Conservation (phyloP, 2,329 filamentous ascomycete genomes). For the Achaetomium macrosporum region DNA sequence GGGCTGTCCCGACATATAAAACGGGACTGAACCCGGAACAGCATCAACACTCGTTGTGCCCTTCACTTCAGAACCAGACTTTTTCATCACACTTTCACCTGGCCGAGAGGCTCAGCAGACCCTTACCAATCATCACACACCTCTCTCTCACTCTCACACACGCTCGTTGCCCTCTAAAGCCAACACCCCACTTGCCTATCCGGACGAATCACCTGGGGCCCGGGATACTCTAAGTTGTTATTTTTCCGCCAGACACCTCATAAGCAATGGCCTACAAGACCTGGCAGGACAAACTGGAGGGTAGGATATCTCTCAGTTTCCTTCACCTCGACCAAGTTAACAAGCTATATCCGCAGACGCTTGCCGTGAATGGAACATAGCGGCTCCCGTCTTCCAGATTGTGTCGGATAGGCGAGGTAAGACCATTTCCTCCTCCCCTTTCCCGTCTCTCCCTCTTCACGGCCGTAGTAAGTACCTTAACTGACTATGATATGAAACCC, state of each 20-base stretch:
- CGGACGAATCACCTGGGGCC: neutral
- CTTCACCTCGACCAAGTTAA: neutral
- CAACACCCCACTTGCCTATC: neutral
- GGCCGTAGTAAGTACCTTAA: neutral
- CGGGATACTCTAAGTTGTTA: neutral
- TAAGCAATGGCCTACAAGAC: conserved; percentile 22
- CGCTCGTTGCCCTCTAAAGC: conserved; percentile 10
- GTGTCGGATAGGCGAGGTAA: conserved; percentile 33
- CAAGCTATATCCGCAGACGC: conserved; percentile 22
- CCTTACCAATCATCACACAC: neutral
- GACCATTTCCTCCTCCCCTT: neutral
- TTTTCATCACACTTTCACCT: neutral
- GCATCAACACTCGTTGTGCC: neutral
- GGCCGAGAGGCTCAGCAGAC: neutral
- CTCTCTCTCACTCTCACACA: neutral
- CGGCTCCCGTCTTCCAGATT: conserved; percentile 29
- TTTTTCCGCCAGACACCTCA: neutral
- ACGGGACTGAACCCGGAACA: neutral
- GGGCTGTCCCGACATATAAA: conserved; percentile 11
- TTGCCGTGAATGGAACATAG: conserved; percentile 29
- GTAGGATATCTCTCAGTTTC: conserved; percentile 18
- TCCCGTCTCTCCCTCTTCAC: neutral
- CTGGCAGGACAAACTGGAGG: conserved; percentile 32
- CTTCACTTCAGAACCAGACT: neutral
- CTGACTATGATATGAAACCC: neutral